Conservation (phyloP, 75 land plant genomes). For the Selaginella moellendorffii region DNA sequence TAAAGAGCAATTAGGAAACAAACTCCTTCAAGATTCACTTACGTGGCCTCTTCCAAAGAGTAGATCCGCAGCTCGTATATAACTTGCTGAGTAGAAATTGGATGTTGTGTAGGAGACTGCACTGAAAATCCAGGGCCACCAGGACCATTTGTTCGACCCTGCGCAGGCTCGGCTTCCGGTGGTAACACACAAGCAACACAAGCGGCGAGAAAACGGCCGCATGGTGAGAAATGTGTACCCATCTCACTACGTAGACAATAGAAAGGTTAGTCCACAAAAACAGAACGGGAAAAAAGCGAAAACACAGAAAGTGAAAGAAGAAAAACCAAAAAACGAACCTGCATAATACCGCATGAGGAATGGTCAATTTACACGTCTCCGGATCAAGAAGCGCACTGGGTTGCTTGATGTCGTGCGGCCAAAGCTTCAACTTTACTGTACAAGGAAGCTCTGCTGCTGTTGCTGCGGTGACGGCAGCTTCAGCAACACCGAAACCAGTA, state of each 20-base stretch:
- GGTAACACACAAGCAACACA: conserved; percentile 88
- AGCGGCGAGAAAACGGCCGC: conserved; percentile 82
- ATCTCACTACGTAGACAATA: conserved; percentile 54
- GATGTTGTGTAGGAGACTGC: conserved; percentile 76
- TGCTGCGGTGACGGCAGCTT: conserved; percentile 46
- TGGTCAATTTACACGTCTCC: conserved; percentile 50
- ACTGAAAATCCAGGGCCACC: neutral
- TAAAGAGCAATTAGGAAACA: neutral
- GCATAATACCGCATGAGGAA: conserved; percentile 97
- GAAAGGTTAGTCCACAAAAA: conserved; percentile 1
- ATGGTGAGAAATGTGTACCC: conserved; percentile 98
- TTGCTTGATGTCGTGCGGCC: conserved; percentile 65
- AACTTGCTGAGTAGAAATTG: conserved; percentile 67
- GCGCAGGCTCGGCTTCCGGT: conserved; percentile 45
- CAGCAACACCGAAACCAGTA: conserved; percentile 15
- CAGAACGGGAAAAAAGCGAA: conserved; percentile 17
- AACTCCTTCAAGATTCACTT: conserved; percentile 10
- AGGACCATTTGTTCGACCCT: conserved; percentile 4
- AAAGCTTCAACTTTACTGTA: conserved; percentile 78
- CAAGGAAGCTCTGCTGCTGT: conserved; percentile 82
- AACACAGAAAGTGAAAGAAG: conserved; percentile 7
- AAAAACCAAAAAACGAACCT: conserved; percentile 31
- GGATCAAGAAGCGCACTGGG: conserved; percentile 59
- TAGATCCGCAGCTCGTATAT: conserved; percentile 91
- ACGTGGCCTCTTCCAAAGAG: conserved; percentile 80